Conservation (phyloP, 331 rosid genomes). For the Cydonia oblonga region DNA sequence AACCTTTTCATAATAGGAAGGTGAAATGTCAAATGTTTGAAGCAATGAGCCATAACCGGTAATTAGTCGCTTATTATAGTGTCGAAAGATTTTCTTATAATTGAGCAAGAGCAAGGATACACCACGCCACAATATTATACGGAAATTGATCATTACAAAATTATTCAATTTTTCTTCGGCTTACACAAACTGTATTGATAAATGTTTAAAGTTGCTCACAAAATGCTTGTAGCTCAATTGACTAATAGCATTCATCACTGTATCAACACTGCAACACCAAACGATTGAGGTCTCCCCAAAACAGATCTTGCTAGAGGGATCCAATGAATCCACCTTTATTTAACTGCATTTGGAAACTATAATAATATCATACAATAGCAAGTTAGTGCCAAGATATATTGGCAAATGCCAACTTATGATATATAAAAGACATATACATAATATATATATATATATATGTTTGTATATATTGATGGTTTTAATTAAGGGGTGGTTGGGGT, state of each 20-base stretch:
- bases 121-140: neutral
- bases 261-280: neutral
- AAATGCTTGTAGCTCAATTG: neutral
- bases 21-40: too few relatives aligned
- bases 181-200: neutral
- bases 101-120: neutral
- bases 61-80: too few relatives aligned
- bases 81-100: too few relatives aligned
- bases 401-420: neutral
- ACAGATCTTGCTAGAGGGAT: neutral
- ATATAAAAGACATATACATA: too few relatives aligned
- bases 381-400: neutral
- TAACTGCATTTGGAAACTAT: neutral
- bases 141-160: neutral
- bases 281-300: neutral
- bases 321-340: neutral
- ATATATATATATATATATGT: neutral
- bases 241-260: neutral
- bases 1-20: too few relatives aligned
- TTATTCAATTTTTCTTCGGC: too few relatives aligned
- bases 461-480: neutral
- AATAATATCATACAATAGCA: neutral
- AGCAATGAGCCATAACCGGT: too few relatives aligned
- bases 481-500: neutral
- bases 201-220: neutral